Percentiles rank a stretch among this genome's conserved stretches.
These are phyloP conservation scores for Pichia scutulata DNA, from an alignment of 805 yeast genomes.

Conservation along the genomic window DNA sequence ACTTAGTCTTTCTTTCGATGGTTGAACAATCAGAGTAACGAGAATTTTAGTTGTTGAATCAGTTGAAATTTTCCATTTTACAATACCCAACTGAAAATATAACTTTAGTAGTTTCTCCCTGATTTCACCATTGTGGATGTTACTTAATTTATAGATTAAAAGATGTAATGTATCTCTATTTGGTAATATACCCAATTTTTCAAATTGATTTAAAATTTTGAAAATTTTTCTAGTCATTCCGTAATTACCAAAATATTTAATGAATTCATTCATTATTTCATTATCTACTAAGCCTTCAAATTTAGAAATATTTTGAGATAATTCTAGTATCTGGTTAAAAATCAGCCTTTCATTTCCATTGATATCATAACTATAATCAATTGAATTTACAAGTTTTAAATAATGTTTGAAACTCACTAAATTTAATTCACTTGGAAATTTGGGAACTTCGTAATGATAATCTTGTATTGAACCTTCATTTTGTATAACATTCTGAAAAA, in stretches of 20 bases:
- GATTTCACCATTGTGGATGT: not conserved
- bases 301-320: slow-evolving; percentile 1
- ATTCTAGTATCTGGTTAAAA: not conserved
- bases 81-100: not conserved
- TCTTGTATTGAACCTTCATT: not conserved
- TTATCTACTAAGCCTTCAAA: slow-evolving; percentile 4
- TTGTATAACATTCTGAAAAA: not conserved
- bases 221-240: not conserved
- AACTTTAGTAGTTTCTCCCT: not conserved
- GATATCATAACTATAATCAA: not conserved
- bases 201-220: slow-evolving; percentile 2
- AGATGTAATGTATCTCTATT: slow-evolving; percentile 8
- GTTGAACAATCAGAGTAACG: not conserved
- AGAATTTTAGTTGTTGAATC: slow-evolving; percentile 2
- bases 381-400: not conserved
- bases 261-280: slow-evolving; percentile 5
- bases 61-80: slow-evolving; percentile 4
- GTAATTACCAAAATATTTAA: slow-evolving; percentile 2
- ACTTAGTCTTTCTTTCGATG: slow-evolving; percentile 2
- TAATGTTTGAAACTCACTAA: not conserved
- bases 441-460: slow-evolving; percentile 1
- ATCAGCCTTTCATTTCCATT: not conserved
- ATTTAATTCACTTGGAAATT: not conserved
- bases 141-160: not conserved
- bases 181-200: slow-evolving; percentile 3